Percentiles rank a stretch among this genome's conserved stretches.
These are phyloP conservation scores for Aspergillus terreus DNA, from an alignment of 2,329 filamentous ascomycete species.

Conservation along the genomic window DNA sequence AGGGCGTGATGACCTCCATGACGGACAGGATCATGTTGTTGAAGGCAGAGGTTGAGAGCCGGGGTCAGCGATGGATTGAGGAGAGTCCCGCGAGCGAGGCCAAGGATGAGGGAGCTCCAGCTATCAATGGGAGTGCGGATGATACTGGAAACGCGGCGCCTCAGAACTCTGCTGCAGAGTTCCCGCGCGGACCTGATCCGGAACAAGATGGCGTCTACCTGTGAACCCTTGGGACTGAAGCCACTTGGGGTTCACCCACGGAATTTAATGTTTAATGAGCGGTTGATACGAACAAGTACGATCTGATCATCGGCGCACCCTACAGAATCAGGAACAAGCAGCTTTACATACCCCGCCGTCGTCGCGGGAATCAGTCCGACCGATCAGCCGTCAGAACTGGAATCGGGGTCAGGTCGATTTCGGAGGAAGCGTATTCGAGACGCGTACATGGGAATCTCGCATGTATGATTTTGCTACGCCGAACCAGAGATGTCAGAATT, in stretches of 20 bases:
- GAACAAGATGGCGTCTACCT: constrained; percentile 29
- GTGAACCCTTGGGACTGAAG: constrained; percentile 11
- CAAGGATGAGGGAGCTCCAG: neutral
- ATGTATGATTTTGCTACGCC: neutral
- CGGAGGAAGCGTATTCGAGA: too few relatives aligned
- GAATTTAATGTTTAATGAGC: neutral
- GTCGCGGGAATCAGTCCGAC: too few relatives aligned
- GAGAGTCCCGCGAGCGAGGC: constrained; percentile 7
- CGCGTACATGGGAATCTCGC: neutral
- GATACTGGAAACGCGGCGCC: neutral
- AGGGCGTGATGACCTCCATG: constrained; percentile 54
- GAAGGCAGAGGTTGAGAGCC: constrained; percentile 49
- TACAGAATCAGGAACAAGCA: too few relatives aligned
- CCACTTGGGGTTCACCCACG: neutral
- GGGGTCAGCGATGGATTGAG: constrained; percentile 53
- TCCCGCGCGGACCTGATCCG: constrained; percentile 3
- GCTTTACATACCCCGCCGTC: too few relatives aligned
- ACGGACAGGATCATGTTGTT: constrained; percentile 52
- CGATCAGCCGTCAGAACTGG: too few relatives aligned
- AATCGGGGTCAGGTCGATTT: too few relatives aligned
- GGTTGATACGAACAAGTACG: neutral
- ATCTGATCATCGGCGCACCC: too few relatives aligned
- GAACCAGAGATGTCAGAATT: neutral
- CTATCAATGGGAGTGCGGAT: constrained; percentile 18
- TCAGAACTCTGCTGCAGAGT: constrained; percentile 2